Evolutionary conservation across 2,329 filamentous ascomycete genomes (phyloP), one percentile per base, ranked within the genome.

Genomic region (Arthroderma uncinatum): DNA sequence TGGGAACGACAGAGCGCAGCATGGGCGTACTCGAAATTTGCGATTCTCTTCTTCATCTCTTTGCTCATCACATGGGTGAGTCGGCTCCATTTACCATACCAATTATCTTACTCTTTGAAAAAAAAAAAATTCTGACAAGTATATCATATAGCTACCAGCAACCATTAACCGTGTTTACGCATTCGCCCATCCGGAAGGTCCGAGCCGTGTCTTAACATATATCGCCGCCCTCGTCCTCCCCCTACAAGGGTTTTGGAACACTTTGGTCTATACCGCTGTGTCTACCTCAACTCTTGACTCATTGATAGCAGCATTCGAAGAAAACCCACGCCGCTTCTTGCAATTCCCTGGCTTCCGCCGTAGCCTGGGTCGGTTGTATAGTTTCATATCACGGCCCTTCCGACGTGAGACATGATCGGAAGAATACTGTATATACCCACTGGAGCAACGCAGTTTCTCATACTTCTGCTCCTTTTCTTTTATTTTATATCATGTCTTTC

Each of bases 161-260:
- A 87, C 84, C 21, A 79, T 85, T 59, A 93, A 94, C 68, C 79
- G 89, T 8, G 79, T 91, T 14, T 90, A 86, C 70, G 82, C 82
- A 2, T 75, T 90, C 14, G 76, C 83, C 7, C 75, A 85, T 64
- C 73, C 77, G 0, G 71, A 78, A 25, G 58, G 76, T 2, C 71
- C 78, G 0, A 78, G 76, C 12, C 78, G 83, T 28, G 74, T 78
- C 0, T 79, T 93, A 23, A 83, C 88, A 64, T 82, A 86, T 62
- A 80, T 84, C 62, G 84, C 85, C 21, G 83, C 86, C 0, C 78
- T 89, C 40, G 87, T 93, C 0, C 77, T 94, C 7, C 88, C 89
- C 0, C 77, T 90, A 0, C 89, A 94, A 67, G 89, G 89, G 0
- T 87, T 91, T 65, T 93, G 88, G 87, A 94, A 94, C 68, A 81